Evolutionary conservation across 2,329 filamentous ascomycete species (phyloP), one percentile per base, ranked within the genome.

Genomic region (Xylaria sp.): DNA sequence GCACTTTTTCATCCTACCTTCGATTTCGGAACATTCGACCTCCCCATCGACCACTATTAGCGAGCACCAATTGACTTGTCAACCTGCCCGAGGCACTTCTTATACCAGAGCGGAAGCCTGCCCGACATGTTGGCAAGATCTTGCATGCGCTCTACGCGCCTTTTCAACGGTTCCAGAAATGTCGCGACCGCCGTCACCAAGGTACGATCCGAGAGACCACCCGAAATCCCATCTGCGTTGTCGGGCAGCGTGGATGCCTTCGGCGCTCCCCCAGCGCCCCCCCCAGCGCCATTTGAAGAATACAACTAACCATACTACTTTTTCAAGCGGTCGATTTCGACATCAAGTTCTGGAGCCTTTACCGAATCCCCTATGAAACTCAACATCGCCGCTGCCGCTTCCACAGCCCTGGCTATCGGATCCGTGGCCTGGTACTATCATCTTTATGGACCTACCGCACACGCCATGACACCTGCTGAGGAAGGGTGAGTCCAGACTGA

Each of bases 351-450:
- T 76, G 81, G 85, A 74, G 84, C 89, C 74, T 81, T 84, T 74
- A 81, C 86, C 74, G 85, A 88, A 72, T 88, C 90, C 69, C 82
- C 89, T 69, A 87, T 90, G 76, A 87, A 88, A 77, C 82, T 94
- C 76, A 97, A 93, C 78, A 82, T 92, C 69, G 89, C 92, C 73
- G 91, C 91, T 71, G 85, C 86, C 70, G 90, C 90, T 72, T 92
- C 94, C 67, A 96, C 92, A 67, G 86, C 89, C 68, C 83, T 92
- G 71, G 91, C 93, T 69, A 81, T 91, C 76, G 92, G 92, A 69
- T 93, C 93, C 65, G 87, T 93, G 70, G 92, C 91, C 68, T 97
- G 92, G 92, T 97, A 97, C 81, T 96, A 93, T 77, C 91, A 96
- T 78, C 87, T 96, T 68, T 97, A 96, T 77, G 94, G 92, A 71